Base-by-base conservation (phyloP, 306 rosid species). In the Cucurbita moschata region DNA sequence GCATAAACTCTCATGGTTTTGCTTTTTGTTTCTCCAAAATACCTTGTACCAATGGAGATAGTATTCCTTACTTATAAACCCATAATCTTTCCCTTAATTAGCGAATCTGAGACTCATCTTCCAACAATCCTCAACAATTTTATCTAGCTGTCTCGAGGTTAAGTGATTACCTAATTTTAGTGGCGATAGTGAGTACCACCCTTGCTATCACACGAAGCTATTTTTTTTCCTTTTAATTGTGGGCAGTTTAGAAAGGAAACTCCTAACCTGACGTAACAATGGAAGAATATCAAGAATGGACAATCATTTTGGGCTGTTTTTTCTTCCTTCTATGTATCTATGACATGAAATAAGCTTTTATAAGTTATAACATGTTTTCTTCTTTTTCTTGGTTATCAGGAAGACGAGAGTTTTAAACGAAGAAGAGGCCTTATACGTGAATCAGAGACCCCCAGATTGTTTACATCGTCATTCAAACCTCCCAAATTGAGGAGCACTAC, bases 391-490 rank as follows among this genome's bases (percentile, higher is more conserved):
- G 71, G 19, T 83, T 72, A 76, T 57, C 81, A 90, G 96, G 86
- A 80, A 61, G 59, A 53, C 40, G 77, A 65, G 76, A 55, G 83
- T 54, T 79, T 69, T 61, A 92, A 92, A 88, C 87, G 96, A 87
- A 85, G 90, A 75, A 80, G 64, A 47, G 65, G 49, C 15, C 73
- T 4, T 50, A 8, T 0, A 80, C 8, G 82, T n/a, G 62, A 43
- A 46, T 77, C 75, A 0, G 82, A 43, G 61, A 80, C 90, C 49
- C 91, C 95, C 19, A 90, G 86, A 69, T 79, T 90, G 75, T 88
- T 92, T 84, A 73, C 96, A n/a, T 77, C 91, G 63, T 38, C 78
- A 68, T 88, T 92, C 78, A 90, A 83, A 86, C 87, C 88, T 84
- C 98, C 96, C 53, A 92, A 92, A 80, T 61, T 92, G 82, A 92